Evolutionary conservation across 1,139 yeast species (phyloP).

Genomic region (Kluyveromyces sp.): DNA sequence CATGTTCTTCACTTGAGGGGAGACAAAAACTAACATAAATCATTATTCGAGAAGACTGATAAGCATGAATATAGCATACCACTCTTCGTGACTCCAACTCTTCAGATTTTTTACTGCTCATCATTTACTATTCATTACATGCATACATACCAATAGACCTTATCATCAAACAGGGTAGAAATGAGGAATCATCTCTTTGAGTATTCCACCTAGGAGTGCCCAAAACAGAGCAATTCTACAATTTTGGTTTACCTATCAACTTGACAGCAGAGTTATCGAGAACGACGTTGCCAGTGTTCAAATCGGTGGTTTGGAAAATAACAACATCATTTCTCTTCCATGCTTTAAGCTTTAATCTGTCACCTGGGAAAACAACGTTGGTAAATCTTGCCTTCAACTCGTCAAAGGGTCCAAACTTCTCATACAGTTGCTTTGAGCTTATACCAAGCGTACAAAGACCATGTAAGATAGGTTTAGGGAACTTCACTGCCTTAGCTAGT

Average conservation of each 20-base stretch:
- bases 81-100: too few species aligned
- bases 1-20: too few species aligned
- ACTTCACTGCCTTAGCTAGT: slow-evolving; percentile 85
- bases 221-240: slow-evolving; percentile 20
- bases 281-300: slow-evolving; percentile 67
- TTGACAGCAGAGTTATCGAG: slow-evolving; percentile 86
- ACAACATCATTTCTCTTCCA: slow-evolving; percentile 76
- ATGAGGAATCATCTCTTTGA: too few species aligned
- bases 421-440: slow-evolving; percentile 66
- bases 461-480: slow-evolving; percentile 82
- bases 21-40: too few species aligned
- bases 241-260: slow-evolving; percentile 34
- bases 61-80: too few species aligned
- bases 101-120: too few species aligned
- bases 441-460: slow-evolving; percentile 89
- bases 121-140: neutral
- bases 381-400: slow-evolving; percentile 90
- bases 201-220: too few species aligned
- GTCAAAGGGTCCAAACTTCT: slow-evolving; percentile 71
- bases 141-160: neutral
- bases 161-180: too few species aligned
- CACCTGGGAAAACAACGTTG: slow-evolving; percentile 96
- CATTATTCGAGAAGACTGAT: too few species aligned
- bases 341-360: slow-evolving; percentile 70
- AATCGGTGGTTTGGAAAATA: slow-evolving; percentile 75